phyloP scores from a whole-genome alignment of 1,284 basidiomycete species.

The Naganishia albida region DNA sequence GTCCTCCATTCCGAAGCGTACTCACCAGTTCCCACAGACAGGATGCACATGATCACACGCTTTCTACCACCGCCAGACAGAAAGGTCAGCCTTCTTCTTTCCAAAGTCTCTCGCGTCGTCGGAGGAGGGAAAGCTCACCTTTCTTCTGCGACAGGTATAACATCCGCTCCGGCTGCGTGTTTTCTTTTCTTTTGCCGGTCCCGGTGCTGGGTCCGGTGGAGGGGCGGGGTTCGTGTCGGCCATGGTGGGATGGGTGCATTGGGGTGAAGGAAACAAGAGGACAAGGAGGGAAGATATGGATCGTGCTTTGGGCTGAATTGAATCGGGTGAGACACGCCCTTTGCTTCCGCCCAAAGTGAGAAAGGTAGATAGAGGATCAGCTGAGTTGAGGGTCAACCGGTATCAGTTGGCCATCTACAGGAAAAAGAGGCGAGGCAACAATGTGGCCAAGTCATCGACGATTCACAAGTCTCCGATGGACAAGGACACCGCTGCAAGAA shows the following conservation, averaged over 20 bases:
- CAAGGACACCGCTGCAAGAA: too few species aligned
- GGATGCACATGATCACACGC: constrained; percentile 31
- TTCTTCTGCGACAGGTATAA: constrained; percentile 29
- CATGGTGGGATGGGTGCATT: too few species aligned
- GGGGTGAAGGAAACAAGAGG: too few species aligned
- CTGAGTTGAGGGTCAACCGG: too few species aligned
- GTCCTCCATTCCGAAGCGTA: not conserved
- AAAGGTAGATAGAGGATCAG: too few species aligned
- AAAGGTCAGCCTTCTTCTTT: not conserved
- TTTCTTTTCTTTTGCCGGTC: constrained; percentile 19
- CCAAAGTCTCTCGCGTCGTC: not conserved
- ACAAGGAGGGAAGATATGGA: too few species aligned
- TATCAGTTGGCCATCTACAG: too few species aligned
- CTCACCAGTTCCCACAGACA: constrained; percentile 30
- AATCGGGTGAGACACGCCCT: not conserved
- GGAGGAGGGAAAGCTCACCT: constrained; percentile 18
- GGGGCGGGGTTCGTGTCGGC: not conserved
- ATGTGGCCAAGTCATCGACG: too few species aligned
- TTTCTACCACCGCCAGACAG: constrained; percentile 16
- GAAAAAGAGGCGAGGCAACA: too few species aligned
- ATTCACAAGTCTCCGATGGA: too few species aligned
- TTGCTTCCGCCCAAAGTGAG: not conserved
- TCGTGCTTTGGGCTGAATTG: not conserved
- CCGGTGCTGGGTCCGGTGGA: not conserved
- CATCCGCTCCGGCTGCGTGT: constrained; percentile 28